Conservation (phyloP, 495 filamentous ascomycete species). For the Hypoxylon trugodes region DNA sequence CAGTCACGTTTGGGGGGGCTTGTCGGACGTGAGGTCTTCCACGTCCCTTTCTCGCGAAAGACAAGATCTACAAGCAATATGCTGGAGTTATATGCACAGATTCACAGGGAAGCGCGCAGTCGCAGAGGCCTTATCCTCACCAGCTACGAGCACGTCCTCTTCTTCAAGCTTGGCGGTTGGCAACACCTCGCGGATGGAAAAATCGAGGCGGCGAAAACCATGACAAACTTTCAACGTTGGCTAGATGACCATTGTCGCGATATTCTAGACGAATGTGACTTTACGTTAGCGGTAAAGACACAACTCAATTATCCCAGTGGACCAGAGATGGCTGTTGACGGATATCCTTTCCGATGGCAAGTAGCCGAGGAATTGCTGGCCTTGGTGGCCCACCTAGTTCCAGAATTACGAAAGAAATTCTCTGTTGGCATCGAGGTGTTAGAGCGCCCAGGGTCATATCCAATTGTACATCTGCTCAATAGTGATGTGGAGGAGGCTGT, state of each 20-base stretch:
- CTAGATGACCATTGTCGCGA: conserved; percentile 55
- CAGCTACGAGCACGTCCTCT: conserved; percentile 61
- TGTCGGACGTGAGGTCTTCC: conserved; percentile 53
- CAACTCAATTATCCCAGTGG: conserved; percentile 62
- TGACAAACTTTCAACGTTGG: conserved; percentile 60
- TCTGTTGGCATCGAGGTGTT: conserved; percentile 53
- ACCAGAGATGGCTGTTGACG: conserved; percentile 56
- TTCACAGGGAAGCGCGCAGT: conserved; percentile 47
- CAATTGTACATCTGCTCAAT: conserved; percentile 51
- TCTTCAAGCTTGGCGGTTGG: conserved; percentile 59
- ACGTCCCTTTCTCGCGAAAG: conserved; percentile 62
- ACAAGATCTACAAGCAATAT: conserved; percentile 44
- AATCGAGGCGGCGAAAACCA: conserved; percentile 47
- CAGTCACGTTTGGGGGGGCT: conserved; percentile 58
- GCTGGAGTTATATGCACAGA: conserved; percentile 45
- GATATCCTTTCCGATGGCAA: conserved; percentile 60
- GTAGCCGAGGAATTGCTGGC: conserved; percentile 53
- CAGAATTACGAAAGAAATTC: conserved; percentile 39
- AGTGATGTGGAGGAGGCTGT: conserved; percentile 49
- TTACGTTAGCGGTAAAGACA: conserved; percentile 57
- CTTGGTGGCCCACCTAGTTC: conserved; percentile 48
- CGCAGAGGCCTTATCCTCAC: conserved; percentile 55
- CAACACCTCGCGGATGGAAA: conserved; percentile 54
- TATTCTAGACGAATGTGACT: conserved; percentile 66
- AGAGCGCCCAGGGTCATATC: conserved; percentile 45